Percentiles rank a stretch among this genome's conserved stretches.
These are phyloP conservation scores for Niebla homalea DNA, from an alignment of 495 filamentous ascomycete species.

Conservation along the genomic window DNA sequence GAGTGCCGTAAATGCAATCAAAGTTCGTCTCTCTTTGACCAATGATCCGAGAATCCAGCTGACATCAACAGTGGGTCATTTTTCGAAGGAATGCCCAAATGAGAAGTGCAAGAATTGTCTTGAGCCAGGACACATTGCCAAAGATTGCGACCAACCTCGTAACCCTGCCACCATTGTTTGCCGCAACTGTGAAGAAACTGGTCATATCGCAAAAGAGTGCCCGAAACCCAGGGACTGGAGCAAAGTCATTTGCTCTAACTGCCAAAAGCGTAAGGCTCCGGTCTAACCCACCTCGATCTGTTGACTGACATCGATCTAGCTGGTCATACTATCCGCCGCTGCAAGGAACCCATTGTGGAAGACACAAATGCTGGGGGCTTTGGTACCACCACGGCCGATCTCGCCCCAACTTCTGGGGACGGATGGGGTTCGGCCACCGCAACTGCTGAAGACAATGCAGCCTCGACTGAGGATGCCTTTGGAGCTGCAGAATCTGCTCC, in stretches of 20 bases:
- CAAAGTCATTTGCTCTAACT: conserved; percentile 63
- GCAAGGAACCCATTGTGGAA: conserved; percentile 33
- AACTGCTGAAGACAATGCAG: too few relatives aligned
- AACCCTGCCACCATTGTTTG: conserved; percentile 41
- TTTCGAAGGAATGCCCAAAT: conserved; percentile 68
- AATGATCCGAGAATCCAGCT: conserved; percentile 6
- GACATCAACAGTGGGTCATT: conserved; percentile 54
- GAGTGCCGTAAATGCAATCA: conserved; percentile 71
- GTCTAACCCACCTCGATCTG: background rate
- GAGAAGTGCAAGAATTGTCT: conserved; percentile 52
- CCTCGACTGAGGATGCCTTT: too few relatives aligned
- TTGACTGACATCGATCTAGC: conserved; percentile 26
- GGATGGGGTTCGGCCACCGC: too few relatives aligned
- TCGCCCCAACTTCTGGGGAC: too few relatives aligned
- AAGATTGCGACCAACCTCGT: conserved; percentile 42
- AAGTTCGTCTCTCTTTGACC: conserved; percentile 31
- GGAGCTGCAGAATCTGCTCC: too few relatives aligned
- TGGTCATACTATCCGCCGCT: conserved; percentile 55
- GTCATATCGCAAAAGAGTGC: conserved; percentile 63
- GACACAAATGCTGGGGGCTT: conserved; percentile 8
- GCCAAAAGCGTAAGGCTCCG: conserved; percentile 47
- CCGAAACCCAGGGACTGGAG: conserved; percentile 62
- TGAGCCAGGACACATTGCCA: conserved; percentile 38
- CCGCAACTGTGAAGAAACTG: conserved; percentile 58
- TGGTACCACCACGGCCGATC: too few relatives aligned